phyloP scores from a whole-genome alignment of 768 basidiomycete genomes.

The Leccinum arenicola region DNA sequence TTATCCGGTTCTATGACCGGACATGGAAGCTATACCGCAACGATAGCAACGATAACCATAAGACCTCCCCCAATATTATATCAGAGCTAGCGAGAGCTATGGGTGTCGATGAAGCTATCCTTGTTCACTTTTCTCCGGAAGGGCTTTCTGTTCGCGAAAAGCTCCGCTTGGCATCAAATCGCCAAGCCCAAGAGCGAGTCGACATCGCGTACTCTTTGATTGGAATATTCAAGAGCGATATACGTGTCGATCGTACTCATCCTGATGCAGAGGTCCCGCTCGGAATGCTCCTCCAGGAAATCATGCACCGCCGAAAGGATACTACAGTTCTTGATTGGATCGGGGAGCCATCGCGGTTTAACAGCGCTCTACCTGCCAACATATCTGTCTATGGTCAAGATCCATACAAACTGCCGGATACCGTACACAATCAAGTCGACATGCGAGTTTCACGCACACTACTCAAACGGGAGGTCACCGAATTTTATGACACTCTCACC shows the following conservation, averaged over 20 bases:
- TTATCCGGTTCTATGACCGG: conserved; percentile 12
- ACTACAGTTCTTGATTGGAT: conserved; percentile 20
- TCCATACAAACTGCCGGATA: not conserved
- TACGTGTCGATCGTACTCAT: not conserved
- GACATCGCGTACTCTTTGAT: conserved; percentile 18
- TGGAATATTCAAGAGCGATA: conserved; percentile 16
- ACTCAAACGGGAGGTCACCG: not conserved
- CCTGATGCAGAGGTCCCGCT: conserved; percentile 7
- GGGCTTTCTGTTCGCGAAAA: conserved; percentile 3
- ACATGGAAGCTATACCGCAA: conserved; percentile 1
- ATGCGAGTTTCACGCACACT: not conserved
- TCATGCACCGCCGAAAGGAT: conserved; percentile 11
- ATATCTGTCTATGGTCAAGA: conserved; percentile 12
- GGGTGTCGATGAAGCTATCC: not conserved
- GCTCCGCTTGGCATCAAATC: conserved; percentile 14
- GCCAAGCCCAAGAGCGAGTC: conserved; percentile 3
- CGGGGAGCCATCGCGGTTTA: conserved; percentile 14
- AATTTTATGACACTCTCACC: not conserved
- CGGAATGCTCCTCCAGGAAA: conserved; percentile 14
- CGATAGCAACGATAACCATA: conserved; percentile 5
- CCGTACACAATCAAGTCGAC: not conserved
- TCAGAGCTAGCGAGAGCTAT: not conserved
- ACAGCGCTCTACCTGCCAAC: conserved; percentile 14
- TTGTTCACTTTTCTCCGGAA: not conserved
- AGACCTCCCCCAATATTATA: not conserved